Conservation (phyloP, 345 rosid genomes). For the Reutealis trisperma region DNA sequence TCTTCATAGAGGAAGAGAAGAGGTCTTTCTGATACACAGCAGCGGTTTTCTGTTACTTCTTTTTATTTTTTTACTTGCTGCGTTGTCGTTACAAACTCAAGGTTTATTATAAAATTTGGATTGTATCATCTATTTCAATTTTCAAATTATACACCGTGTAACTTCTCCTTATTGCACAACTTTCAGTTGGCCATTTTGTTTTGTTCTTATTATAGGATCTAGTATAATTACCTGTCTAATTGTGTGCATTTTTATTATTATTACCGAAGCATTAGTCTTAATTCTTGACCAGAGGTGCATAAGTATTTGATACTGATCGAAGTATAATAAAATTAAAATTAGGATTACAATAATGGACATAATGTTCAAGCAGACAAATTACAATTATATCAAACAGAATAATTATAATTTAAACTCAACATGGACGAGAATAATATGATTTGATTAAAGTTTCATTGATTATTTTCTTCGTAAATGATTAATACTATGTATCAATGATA, state of each 20-base stretch:
- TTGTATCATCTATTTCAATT: not conserved
- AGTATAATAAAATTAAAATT: no score
- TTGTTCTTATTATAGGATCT: conserved; percentile 1
- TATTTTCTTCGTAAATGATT: no score
- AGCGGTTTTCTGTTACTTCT: not conserved
- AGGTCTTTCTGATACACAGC: not conserved
- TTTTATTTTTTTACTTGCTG: not conserved
- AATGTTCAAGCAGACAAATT: no score
- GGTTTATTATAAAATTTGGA: not conserved
- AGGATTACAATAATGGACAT: no score
- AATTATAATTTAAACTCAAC: no score
- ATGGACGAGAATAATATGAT: no score
- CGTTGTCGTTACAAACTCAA: not conserved
- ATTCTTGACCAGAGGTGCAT: not conserved
- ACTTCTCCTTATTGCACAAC: not conserved
- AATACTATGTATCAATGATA: no score
- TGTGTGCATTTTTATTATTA: not conserved
- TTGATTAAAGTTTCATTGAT: no score
- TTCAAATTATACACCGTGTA: not conserved
- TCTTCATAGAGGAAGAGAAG: conserved; percentile 51
- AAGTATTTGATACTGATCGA: no score
- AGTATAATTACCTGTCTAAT: not conserved
- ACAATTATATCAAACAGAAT: no score
- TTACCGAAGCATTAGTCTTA: not conserved
- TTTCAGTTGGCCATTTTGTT: not conserved